Evolutionary conservation across 2,329 filamentous ascomycete species (phyloP), one percentile per base, ranked within the genome.

Genomic region (Raffaelea albimanens): DNA sequence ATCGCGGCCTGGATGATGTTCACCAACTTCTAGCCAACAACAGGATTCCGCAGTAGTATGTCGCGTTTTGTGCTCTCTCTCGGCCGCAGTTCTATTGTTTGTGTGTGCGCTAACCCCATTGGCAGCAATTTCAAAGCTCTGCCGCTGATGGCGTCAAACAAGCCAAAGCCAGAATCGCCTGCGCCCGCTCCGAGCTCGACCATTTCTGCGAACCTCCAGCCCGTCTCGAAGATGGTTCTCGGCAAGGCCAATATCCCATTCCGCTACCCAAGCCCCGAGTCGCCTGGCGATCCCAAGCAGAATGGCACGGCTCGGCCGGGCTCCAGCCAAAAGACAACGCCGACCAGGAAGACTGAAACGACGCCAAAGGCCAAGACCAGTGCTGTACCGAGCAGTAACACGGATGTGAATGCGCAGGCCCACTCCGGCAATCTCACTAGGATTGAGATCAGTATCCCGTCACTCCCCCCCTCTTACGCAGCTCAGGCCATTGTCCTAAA

Each of bases 1-100:
- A 86, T 56, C 80, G 83, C 56, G 83, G 82, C 11, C 72, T 90
- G 41, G 76, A 84, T 56, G 82, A 91, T 61, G 71, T 96, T 25
- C 78, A 87, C 49, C 80, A 82, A 53, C 75, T 95, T 38, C 65
- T 96, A 10, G 43, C 47, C 48, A 80, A 82, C 58, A 76, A 81
- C 2, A 76, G 82, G n/a, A 81, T 85, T 53, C 83, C 84, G 10
- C 69, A 83, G 57, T 87, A 78, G 83, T 86, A 66, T 16, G 54
- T 29, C 11, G n/a, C 16, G 22, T n/a, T 25, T 16, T 19, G 13
- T 38, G 5, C 31, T 34, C 31, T 9, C 31, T 34, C 16, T 16
- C 16, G 31, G 14, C 18, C 34, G n/a, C 7, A 16, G 13, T 19
- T 38, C 34, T 16, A 5, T 16, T 38, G 14, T 19, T 5, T 16